Conservation (phyloP, 1,284 basidiomycete species). For the Uromyces viciae-fabae region DNA sequence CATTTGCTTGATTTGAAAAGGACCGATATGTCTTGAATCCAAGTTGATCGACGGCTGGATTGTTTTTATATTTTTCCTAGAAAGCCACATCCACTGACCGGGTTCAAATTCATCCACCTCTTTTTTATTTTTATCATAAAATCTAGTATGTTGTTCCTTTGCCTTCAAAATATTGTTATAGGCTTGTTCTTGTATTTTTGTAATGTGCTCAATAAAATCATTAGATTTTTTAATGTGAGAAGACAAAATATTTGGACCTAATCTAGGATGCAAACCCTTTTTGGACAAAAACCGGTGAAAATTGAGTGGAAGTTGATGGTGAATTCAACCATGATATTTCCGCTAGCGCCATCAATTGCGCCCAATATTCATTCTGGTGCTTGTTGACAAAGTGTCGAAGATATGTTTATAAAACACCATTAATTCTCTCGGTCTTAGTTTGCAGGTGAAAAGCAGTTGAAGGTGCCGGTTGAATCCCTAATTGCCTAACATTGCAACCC, state of each 20-base stretch:
- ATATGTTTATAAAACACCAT: neutral
- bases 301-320: neutral
- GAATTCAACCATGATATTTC: conserved; percentile 36
- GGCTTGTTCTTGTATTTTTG: neutral
- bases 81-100: no score
- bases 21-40: no score
- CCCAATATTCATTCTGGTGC: conserved; percentile 6
- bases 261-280: conserved; percentile 14
- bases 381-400: neutral
- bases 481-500: no score
- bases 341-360: neutral
- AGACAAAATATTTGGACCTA: neutral
- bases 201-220: neutral
- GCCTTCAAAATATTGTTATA: neutral
- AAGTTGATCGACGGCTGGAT: no score
- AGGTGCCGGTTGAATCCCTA: no score
- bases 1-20: no score
- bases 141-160: neutral
- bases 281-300: conserved; percentile 19
- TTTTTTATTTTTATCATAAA: neutral
- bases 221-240: neutral
- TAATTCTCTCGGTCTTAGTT: conserved; percentile 14
- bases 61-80: no score
- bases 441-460: no score
- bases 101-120: no score